Base-by-base conservation (phyloP, 768 basidiomycete species). In the Suillus subaureus region DNA sequence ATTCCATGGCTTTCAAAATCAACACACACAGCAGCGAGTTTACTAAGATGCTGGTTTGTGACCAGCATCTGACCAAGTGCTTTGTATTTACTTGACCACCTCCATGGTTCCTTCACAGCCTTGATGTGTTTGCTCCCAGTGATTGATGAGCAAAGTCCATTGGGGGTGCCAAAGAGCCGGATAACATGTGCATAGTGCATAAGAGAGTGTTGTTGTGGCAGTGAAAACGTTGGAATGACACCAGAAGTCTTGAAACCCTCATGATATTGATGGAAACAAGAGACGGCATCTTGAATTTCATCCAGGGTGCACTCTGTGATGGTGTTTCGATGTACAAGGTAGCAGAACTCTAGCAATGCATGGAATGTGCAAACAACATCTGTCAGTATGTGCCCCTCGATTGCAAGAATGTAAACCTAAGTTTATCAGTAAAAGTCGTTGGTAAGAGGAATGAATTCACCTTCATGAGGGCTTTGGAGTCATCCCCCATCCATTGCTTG, bases 401-500 rank as follows among this genome's bases (percentile, higher is more conserved):
- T 66, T 4, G 54, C 64, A 1, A 28, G 37, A 2, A 66, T 26
- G 35, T 64, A 66, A 0, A 61, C 63, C 58, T 64, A 56, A 26
- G 6, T 40, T 33, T 33, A 33, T 33, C 31, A 33, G 31, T 33
- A 33, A n/a, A 28, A 7, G 4, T 16, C 45, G 8, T 51, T 26
- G 13, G 3, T 5, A 47, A 28, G 12, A 18, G 15, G 11, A 40
- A 47, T 15, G 21, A 47, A 60, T 26, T 6, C 8, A 64, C 64
- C 51, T 66, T 63, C 61, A 66, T 66, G 3, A 66, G 49, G 3
- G 35, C 65, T 43, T 66, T 66, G 1, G 13, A 66, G 61, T 81
- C 76, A 62, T 80, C 72, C 0, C 79, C 77, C 8, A 76, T 80
- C 79, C 79, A 80, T 54, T 79, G 77, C 31, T 75, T 70, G 65